A percentile compares a stretch with the other conserved stretches of the same genome.
phyloP scores from a whole-genome alignment of 2,329 filamentous ascomycete genomes.

The Penicillium verrucosum region DNA sequence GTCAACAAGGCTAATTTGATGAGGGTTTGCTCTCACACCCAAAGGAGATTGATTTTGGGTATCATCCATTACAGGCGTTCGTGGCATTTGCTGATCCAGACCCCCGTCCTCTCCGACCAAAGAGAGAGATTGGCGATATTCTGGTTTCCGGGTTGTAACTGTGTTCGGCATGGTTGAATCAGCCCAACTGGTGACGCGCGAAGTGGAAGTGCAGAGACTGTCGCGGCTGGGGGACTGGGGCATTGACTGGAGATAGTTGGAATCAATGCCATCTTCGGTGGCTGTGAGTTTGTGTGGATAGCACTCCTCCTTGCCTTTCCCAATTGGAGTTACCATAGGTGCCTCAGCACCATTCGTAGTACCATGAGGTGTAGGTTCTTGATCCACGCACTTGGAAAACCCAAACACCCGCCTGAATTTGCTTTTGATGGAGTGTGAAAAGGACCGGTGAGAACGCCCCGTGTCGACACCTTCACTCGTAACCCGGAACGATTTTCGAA shows the following conservation, averaged over 20 bases:
- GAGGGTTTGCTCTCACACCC: slow-evolving; percentile 8
- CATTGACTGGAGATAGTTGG: slow-evolving; percentile 20
- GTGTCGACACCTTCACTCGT: slow-evolving; percentile 19
- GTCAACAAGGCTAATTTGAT: slow-evolving; percentile 29
- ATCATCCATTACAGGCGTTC: not conserved
- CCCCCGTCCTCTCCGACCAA: slow-evolving; percentile 44
- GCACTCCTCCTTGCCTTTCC: not conserved
- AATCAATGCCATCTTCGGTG: not conserved
- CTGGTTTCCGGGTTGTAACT: slow-evolving; percentile 31
- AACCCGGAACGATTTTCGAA: slow-evolving; percentile 37
- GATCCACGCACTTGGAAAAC: slow-evolving; percentile 23
- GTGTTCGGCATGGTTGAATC: slow-evolving; percentile 46
- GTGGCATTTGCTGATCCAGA: slow-evolving; percentile 17
- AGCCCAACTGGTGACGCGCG: slow-evolving; percentile 50
- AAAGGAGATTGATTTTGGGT: slow-evolving; percentile 16
- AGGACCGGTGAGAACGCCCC: slow-evolving; percentile 26
- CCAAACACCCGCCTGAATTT: slow-evolving; percentile 43
- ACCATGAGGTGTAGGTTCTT: not conserved
- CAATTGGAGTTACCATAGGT: not conserved
- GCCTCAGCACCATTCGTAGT: not conserved
- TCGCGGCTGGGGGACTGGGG: slow-evolving; percentile 30
- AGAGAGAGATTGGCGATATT: slow-evolving; percentile 39
- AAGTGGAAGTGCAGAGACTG: slow-evolving; percentile 37
- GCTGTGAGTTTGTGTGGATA: not conserved
- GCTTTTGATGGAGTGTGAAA: slow-evolving; percentile 44